These are phyloP conservation scores for Eimeria maxima DNA, from an alignment of 169 alveolate species.

Conservation along the genomic window DNA sequence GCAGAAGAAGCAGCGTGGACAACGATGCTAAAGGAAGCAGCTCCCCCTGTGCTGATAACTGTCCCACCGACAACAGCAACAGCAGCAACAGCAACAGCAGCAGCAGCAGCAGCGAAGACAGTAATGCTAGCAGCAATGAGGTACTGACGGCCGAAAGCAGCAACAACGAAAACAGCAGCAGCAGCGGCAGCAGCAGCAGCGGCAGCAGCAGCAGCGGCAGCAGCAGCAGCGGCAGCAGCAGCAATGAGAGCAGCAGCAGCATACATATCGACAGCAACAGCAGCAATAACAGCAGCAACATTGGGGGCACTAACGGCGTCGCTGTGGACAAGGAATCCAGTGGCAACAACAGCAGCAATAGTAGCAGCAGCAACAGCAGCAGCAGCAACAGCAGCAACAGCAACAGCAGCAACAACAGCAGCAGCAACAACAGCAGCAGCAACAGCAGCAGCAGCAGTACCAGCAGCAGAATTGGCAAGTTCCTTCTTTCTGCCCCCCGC, in stretches of 20 bases:
- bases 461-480: not conserved
- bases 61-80: not conserved
- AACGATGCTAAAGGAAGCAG: no score
- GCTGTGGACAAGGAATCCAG: no score
- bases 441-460: not conserved
- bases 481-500: not conserved
- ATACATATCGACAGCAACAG: not conserved
- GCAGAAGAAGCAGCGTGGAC: no score
- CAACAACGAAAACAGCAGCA: not conserved
- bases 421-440: not conserved
- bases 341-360: no score
- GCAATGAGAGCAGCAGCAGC: not conserved
- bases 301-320: no score
- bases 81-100: not conserved
- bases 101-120: no score
- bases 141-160: not conserved
- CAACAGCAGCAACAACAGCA: not conserved
- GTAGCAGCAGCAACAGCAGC: no score
- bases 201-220: not conserved
- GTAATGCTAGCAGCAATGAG: not conserved
- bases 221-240: constrained; percentile 2
- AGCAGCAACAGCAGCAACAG: not conserved
- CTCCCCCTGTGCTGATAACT: no score
- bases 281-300: no score
- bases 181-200: not conserved